Percentiles rank a stretch among this genome's conserved stretches.
These are phyloP conservation scores for Stentor coeruleus DNA, from an alignment of 73 alveolate species.

Conservation along the genomic window DNA sequence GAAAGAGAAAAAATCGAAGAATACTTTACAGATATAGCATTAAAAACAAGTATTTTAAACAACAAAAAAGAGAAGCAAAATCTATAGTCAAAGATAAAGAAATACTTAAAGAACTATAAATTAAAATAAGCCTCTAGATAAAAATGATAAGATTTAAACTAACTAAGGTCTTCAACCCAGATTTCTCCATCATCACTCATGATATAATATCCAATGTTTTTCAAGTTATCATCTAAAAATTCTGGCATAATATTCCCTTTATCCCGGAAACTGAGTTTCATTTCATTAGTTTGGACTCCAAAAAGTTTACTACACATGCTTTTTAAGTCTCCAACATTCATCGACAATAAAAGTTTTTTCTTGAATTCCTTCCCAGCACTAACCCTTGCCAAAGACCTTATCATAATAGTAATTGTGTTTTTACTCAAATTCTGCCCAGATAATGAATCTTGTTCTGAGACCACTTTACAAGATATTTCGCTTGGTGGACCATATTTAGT, in stretches of 20 bases:
- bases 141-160: not conserved
- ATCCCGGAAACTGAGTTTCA: slow-evolving; percentile 30
- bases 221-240: slow-evolving; percentile 49
- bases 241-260: slow-evolving; percentile 27
- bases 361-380: slow-evolving; percentile 38
- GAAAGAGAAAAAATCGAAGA: not conserved
- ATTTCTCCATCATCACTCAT: slow-evolving; percentile 47
- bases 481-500: slow-evolving; percentile 8
- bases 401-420: slow-evolving; percentile 32
- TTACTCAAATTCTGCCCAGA: not conserved
- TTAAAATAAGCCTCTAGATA: not conserved
- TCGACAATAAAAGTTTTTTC: slow-evolving; percentile 36
- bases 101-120: too few species aligned
- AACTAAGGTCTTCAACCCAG: slow-evolving; percentile 23
- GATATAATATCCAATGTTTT: slow-evolving; percentile 36
- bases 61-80: not conserved
- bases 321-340: slow-evolving; percentile 53
- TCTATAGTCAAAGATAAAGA: not conserved
- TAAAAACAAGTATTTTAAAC: not conserved
- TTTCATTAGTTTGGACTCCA: slow-evolving; percentile 30
- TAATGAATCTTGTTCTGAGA: not conserved
- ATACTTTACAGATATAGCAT: too few species aligned
- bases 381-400: slow-evolving; percentile 20
- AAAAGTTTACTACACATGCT: slow-evolving; percentile 50
- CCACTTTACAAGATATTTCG: not conserved